Conservation (phyloP, 257 asterid genomes). For the Thymus quinquecostatus region DNA sequence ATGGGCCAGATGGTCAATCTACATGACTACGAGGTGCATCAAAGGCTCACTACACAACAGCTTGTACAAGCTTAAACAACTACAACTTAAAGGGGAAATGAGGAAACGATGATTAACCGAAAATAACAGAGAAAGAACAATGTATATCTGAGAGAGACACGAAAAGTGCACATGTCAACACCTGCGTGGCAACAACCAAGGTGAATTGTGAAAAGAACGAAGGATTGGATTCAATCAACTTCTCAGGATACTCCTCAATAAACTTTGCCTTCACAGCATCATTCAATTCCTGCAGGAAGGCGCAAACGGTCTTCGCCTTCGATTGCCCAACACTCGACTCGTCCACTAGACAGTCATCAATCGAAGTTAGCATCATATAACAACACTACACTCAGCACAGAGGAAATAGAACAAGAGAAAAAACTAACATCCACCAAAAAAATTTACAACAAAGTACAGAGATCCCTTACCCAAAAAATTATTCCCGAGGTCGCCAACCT, state of each 20-base stretch:
- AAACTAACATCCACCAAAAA: background rate
- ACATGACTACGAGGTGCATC: conserved; percentile 8
- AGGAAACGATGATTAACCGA: background rate
- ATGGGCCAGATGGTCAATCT: background rate
- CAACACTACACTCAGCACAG: background rate
- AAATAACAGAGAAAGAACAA: background rate
- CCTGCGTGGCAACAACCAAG: conserved; percentile 87
- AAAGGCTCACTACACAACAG: background rate
- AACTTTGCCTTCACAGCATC: conserved; percentile 95
- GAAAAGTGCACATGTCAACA: conserved; percentile 6
- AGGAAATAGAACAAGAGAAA: background rate
- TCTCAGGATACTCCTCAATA: conserved; percentile 81
- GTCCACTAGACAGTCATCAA: conserved; percentile 61
- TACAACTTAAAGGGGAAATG: background rate
- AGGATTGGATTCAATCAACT: conserved; percentile 74
- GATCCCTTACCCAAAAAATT: conserved; percentile 73
- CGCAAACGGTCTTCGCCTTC: conserved; percentile 86
- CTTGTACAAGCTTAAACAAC: conserved; percentile 8
- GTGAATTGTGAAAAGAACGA: conserved; percentile 91
- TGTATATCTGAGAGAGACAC: background rate
- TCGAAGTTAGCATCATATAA: conserved; percentile 15
- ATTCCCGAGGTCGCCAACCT: conserved; percentile 91
- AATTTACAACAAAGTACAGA: too few species aligned
- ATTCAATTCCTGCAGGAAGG: conserved; percentile 93
- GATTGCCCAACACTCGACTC: conserved; percentile 89